Conservation (phyloP, 2,329 filamentous ascomycete genomes). For the Pestalotiopsis sp. region DNA sequence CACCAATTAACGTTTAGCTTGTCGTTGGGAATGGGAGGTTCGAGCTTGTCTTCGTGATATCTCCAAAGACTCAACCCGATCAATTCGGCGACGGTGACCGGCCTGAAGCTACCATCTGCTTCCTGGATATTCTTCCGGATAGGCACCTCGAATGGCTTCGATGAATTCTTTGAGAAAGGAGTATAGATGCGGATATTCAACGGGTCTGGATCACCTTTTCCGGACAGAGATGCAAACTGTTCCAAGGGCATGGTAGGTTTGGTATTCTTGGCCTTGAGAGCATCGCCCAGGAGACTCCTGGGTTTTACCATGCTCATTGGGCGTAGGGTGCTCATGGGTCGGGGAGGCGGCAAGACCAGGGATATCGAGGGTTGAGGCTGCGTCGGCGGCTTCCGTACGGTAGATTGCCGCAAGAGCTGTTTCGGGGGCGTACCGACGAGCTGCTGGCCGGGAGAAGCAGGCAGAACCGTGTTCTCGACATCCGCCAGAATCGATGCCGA, state of each 20-base stretch:
- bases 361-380: conserved; percentile 59
- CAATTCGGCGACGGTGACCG: conserved; percentile 76
- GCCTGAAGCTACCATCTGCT: conserved; percentile 61
- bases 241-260: conserved; percentile 74
- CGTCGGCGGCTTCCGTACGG: conserved; percentile 63
- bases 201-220: conserved; percentile 77
- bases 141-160: conserved; percentile 70
- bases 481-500: conserved; percentile 72
- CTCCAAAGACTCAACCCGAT: conserved; percentile 79
- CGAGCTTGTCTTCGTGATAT: conserved; percentile 75
- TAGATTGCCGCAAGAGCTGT: conserved; percentile 63
- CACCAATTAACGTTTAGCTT: conserved; percentile 81
- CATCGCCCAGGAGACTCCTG: conserved; percentile 71
- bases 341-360: conserved; percentile 70
- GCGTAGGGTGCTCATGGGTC: conserved; percentile 65
- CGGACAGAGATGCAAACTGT: conserved; percentile 74
- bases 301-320: conserved; percentile 70
- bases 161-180: conserved; percentile 67
- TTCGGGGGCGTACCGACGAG: conserved; percentile 67
- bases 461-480: conserved; percentile 60
- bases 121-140: conserved; percentile 71
- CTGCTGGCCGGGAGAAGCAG: conserved; percentile 55
- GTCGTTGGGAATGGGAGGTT: conserved; percentile 65
- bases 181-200: conserved; percentile 78
- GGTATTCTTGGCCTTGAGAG: conserved; percentile 72